phyloP scores from a whole-genome alignment of 2,329 filamentous ascomycete species.

The Passalora sequoiae region DNA sequence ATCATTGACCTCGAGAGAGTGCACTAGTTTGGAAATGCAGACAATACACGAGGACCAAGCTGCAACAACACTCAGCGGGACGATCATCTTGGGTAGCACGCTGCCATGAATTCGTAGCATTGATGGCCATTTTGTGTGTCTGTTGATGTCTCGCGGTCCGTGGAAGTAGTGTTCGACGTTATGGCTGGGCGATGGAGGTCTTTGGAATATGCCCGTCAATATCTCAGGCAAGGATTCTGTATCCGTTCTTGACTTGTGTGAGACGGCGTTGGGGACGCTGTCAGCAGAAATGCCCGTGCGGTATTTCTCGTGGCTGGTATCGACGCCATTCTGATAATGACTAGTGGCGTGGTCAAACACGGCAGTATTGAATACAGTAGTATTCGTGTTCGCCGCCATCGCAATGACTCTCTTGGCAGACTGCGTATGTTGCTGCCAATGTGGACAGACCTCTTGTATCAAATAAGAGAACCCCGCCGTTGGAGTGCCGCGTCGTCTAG shows the following conservation, averaged over 20 bases:
- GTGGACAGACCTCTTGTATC: too few relatives aligned
- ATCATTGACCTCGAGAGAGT: slow-evolving; percentile 52
- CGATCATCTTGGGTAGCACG: slow-evolving; percentile 67
- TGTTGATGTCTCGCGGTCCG: slow-evolving; percentile 60
- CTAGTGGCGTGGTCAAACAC: not conserved
- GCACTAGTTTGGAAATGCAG: slow-evolving; percentile 46
- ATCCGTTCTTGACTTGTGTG: not conserved
- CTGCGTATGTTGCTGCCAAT: not conserved
- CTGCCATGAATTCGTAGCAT: slow-evolving; percentile 72
- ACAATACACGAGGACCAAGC: slow-evolving; percentile 64
- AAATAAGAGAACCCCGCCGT: not conserved
- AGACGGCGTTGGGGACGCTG: not conserved
- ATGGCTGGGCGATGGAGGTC: slow-evolving; percentile 19
- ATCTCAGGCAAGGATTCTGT: not conserved
- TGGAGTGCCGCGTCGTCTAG: not conserved
- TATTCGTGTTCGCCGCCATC: not conserved
- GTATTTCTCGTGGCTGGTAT: too few relatives aligned
- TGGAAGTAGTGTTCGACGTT: slow-evolving; percentile 30
- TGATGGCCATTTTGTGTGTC: slow-evolving; percentile 71
- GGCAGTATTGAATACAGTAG: not conserved
- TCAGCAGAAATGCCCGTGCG: not conserved
- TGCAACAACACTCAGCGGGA: slow-evolving; percentile 60
- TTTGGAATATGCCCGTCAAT: slow-evolving; percentile 12
- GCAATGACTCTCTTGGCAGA: not conserved
- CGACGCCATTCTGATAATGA: too few relatives aligned